These are phyloP conservation scores for Phytophthora brassicae DNA, from an alignment of 352 stramenopile genomes.

Conservation along the genomic window DNA sequence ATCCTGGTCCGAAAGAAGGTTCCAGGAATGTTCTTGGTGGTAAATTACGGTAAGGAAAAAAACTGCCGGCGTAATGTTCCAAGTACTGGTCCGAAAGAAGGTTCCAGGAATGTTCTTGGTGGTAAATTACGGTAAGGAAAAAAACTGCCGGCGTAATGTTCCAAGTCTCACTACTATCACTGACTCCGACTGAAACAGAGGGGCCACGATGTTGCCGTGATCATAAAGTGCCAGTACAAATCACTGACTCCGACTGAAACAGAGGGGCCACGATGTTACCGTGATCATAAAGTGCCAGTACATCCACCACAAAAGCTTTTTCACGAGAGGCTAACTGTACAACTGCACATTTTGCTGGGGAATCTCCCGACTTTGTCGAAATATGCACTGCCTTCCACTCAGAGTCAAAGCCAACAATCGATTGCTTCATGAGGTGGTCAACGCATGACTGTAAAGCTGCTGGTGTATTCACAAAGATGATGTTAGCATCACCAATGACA, in stretches of 20 bases:
- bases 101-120: no score
- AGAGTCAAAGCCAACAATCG: constrained; percentile 71
- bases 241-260: constrained; percentile 49
- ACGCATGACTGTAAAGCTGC: constrained; percentile 37
- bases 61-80: no score
- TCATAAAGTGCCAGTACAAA: constrained; percentile 48
- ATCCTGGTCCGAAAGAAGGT: no score
- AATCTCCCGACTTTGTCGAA: constrained; percentile 7
- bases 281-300: constrained; percentile 46
- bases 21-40: no score
- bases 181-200: constrained; percentile 45
- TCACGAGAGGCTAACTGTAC: constrained; percentile 65
- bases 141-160: no score
- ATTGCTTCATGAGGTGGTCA: constrained; percentile 41
- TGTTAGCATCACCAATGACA: constrained; percentile 41
- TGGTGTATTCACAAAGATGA: constrained; percentile 63
- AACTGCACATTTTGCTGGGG: constrained; percentile 48
- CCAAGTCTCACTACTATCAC: no score
- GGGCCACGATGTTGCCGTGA: constrained; percentile 29
- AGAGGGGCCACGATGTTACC: constrained; percentile 34
- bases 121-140: no score
- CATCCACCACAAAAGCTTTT: constrained; percentile 69
- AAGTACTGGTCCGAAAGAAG: no score
- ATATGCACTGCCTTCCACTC: constrained; percentile 72
- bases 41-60: no score